These are phyloP conservation scores for Buxus sempervirens DNA, from an alignment of 164 flowering plant genomes.

Conservation along the genomic window DNA sequence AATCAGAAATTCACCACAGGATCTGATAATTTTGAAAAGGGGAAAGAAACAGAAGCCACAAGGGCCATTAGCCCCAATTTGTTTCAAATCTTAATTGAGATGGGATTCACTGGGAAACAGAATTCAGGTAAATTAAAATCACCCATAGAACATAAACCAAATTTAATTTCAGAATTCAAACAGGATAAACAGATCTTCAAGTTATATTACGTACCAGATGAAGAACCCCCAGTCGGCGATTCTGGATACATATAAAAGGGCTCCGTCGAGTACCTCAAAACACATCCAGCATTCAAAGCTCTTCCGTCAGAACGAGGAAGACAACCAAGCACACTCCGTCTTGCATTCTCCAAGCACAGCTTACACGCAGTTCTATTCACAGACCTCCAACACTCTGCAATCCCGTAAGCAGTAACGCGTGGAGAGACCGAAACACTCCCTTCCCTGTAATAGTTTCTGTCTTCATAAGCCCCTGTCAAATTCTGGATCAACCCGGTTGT, in stretches of 20 bases:
- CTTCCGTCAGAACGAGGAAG: constrained; percentile 15
- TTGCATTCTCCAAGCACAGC: constrained; percentile 12
- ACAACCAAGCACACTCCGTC: constrained; percentile 8
- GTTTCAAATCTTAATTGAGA: no score
- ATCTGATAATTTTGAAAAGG: no score
- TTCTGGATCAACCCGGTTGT: constrained; percentile 10
- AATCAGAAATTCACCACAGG: no score
- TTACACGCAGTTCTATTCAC: constrained; percentile 6
- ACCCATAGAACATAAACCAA: no score
- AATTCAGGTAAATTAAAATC: no score
- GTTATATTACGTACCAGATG: constrained; percentile 12
- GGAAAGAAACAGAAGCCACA: no score
- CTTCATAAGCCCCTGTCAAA: constrained; percentile 6
- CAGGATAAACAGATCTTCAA: neutral
- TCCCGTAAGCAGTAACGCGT: constrained; percentile 7
- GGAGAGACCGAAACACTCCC: neutral
- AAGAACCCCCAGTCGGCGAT: neutral
- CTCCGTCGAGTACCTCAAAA: constrained; percentile 12
- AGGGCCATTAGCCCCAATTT: no score
- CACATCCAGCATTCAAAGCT: constrained; percentile 12
- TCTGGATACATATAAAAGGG: neutral
- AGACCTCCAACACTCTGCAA: constrained; percentile 20
- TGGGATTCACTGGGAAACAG: no score
- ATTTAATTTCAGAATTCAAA: no score
- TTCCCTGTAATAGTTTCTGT: neutral